phyloP scores from a whole-genome alignment of 2,329 filamentous ascomycete species.

The Davidsoniella eucalypti region DNA sequence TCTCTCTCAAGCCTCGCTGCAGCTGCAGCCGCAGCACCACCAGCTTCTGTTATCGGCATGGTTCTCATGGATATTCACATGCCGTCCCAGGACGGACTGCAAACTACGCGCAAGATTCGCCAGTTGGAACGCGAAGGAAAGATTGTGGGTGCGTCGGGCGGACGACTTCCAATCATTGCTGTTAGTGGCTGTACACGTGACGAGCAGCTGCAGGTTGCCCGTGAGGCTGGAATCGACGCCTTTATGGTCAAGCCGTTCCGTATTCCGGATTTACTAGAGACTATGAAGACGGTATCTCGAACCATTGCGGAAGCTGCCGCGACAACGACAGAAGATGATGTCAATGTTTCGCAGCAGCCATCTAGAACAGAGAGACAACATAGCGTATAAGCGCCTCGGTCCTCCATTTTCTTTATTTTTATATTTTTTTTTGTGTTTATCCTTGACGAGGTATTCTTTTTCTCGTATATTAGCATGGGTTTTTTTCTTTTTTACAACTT shows the following conservation, averaged over 20 bases:
- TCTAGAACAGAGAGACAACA: conserved; percentile 1
- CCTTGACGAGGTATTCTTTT: background rate
- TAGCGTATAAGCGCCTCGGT: background rate
- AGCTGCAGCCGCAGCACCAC: background rate
- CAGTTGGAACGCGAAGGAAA: conserved; percentile 39
- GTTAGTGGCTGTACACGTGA: conserved; percentile 51
- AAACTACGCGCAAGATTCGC: conserved; percentile 48
- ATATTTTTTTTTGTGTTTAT: conserved; percentile 1
- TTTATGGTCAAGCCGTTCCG: conserved; percentile 59
- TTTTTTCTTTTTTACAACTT: background rate
- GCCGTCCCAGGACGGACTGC: conserved; percentile 56
- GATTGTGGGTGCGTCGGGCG: conserved; percentile 28
- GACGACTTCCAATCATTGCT: conserved; percentile 45
- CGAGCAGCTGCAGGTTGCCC: conserved; percentile 40
- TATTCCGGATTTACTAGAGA: conserved; percentile 42
- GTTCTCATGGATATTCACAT: conserved; percentile 66
- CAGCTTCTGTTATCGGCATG: conserved; percentile 28
- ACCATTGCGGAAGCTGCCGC: conserved; percentile 16
- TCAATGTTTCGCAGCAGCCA: background rate
- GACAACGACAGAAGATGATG: conserved; percentile 2
- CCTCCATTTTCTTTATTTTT: background rate
- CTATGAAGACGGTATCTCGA: conserved; percentile 35
- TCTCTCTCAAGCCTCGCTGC: background rate
- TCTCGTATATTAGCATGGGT: background rate
- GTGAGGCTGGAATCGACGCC: conserved; percentile 39